Evolutionary conservation across 257 asterid genomes (phyloP), one percentile per base, ranked within the genome.

Genomic region (Coffea eugenioides): DNA sequence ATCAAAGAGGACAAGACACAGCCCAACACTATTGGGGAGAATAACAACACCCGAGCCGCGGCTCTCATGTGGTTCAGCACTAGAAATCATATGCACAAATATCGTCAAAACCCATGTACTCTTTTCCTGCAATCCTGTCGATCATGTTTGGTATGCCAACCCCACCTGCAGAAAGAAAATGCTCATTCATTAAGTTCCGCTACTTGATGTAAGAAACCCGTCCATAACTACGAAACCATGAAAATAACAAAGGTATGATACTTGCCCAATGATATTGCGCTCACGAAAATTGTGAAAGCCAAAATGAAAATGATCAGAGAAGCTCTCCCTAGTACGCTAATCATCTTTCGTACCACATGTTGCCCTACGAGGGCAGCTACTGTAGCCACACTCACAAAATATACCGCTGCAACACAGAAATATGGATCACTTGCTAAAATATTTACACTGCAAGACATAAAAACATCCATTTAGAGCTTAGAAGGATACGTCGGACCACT

Each of bases 341-440:
- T 84, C 66, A 90, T 79, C 88, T 86, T 91, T 18, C 96, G 77
- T 69, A 92, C 93, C 56, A 90, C 86, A 62, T 89, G 96, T 82
- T 95, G 98, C 59, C 99, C 99, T 15, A 91, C 45, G 15, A 93
- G 71, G 77, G 99, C 99, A 81, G 98, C 99, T 12, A 89, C 27
- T 8, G 97, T 89, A 57, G 97, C 96, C 82, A 95, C 92, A 5
- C 84, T 90, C 54, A 87, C 81, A 2, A 95, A 87, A 91, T 90
- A 94, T 27, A 89, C 83, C 34, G 99, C 99, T 95, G 93, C 57
- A 43, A 70, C 56, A 66, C 54, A 27, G 46, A 45, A 43, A 25
- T 20, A 62, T 15, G 14, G 43, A 51, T 52, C 15, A 25, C 3
- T 23, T 8, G 11, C 21, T 15, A 15, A 61, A 25, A 31, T 1